phyloP scores from a whole-genome alignment of 2,329 filamentous ascomycete genomes.

The Taxawa tesnikishii region DNA sequence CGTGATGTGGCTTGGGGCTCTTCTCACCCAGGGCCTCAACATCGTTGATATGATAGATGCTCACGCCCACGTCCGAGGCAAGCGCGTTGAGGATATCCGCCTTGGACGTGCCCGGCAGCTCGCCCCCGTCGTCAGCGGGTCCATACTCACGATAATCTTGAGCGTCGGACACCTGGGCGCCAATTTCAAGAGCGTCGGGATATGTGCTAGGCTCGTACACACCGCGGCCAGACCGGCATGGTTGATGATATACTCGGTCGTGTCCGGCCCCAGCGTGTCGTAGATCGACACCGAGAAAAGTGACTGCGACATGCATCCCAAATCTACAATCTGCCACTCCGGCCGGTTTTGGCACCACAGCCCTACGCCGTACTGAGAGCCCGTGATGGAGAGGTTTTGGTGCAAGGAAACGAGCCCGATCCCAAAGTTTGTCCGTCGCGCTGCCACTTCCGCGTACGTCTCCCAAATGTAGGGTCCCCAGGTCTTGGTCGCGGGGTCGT shows the following conservation, averaged over 20 bases:
- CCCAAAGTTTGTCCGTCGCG: slow-evolving; percentile 72
- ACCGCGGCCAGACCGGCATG: slow-evolving; percentile 68
- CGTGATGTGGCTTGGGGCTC: slow-evolving; percentile 56
- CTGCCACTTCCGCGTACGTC: slow-evolving; percentile 66
- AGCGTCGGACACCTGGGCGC: slow-evolving; percentile 63
- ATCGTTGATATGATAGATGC: slow-evolving; percentile 66
- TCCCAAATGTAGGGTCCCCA: slow-evolving; percentile 75
- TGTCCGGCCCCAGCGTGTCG: slow-evolving; percentile 83
- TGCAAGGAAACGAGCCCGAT: slow-evolving; percentile 76
- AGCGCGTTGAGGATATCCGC: slow-evolving; percentile 62
- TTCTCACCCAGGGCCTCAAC: slow-evolving; percentile 71
- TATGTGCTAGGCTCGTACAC: slow-evolving; percentile 66
- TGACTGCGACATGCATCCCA: slow-evolving; percentile 76
- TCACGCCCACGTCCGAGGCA: slow-evolving; percentile 60
- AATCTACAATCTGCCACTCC: slow-evolving; percentile 86
- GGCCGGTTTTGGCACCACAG: slow-evolving; percentile 80
- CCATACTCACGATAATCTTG: slow-evolving; percentile 80
- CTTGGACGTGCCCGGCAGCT: slow-evolving; percentile 68
- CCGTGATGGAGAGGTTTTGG: slow-evolving; percentile 54
- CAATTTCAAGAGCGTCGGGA: slow-evolving; percentile 70
- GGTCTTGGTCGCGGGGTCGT: slow-evolving; percentile 59
- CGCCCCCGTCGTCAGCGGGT: slow-evolving; percentile 65
- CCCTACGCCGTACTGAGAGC: slow-evolving; percentile 60
- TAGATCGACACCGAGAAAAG: slow-evolving; percentile 90
- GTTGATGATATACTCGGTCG: slow-evolving; percentile 92